Conservation (phyloP, 139 green algal genomes). For the Mychonastes homosphaera region DNA sequence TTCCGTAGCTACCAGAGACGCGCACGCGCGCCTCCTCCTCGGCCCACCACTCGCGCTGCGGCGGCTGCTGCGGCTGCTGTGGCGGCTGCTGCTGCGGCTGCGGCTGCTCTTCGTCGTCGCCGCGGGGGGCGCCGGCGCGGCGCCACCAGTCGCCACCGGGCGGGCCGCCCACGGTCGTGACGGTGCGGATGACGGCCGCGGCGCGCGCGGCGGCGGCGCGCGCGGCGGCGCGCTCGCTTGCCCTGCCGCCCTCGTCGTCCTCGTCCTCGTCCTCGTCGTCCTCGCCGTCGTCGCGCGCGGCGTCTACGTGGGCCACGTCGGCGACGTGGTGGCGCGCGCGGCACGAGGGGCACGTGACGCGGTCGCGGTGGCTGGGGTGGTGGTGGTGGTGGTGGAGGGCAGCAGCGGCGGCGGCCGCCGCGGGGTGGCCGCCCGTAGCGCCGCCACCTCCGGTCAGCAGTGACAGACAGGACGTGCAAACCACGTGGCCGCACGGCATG, state of each 20-base stretch:
- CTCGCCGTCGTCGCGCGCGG: not conserved
- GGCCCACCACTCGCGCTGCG: not conserved
- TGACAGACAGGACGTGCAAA: too few relatives aligned
- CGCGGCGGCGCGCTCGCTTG: not conserved
- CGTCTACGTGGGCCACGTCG: slow-evolving; percentile 54
- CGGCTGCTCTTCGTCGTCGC: slow-evolving; percentile 44
- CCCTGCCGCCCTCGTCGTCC: not conserved
- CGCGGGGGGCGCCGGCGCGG: slow-evolving; percentile 71
- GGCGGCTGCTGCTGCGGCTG: not conserved
- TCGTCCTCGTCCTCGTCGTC: not conserved
- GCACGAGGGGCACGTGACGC: slow-evolving; percentile 65
- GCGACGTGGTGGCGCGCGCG: slow-evolving; percentile 19
- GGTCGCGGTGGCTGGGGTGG: too few relatives aligned
- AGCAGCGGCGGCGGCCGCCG: too few relatives aligned
- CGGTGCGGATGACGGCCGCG: not conserved
- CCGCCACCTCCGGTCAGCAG: too few relatives aligned
- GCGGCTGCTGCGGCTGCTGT: not conserved
- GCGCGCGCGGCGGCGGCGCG: not conserved
- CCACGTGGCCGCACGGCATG: slow-evolving; percentile 59
- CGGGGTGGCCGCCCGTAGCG: too few relatives aligned
- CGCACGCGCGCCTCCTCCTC: slow-evolving; percentile 22
- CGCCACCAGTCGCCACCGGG: slow-evolving; percentile 47
- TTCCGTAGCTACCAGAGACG: slow-evolving; percentile 60
- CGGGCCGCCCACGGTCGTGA: slow-evolving; percentile 13
- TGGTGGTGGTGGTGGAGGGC: too few relatives aligned